Evolutionary conservation across 1,284 basidiomycete species (phyloP).

Genomic region (Marasmius sp.): DNA sequence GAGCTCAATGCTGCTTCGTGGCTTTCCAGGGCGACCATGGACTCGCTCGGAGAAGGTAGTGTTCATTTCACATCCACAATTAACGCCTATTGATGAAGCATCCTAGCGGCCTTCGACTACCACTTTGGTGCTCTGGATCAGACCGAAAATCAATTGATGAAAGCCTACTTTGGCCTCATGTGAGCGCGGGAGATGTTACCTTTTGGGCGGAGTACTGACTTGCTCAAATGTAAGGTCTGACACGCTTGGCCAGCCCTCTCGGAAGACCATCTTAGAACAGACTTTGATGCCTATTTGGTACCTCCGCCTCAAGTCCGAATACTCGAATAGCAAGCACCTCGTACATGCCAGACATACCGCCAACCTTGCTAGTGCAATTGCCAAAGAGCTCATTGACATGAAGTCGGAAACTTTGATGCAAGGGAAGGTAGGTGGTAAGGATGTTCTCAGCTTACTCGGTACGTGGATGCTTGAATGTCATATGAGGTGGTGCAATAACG

Average conservation of each 20-base stretch:
- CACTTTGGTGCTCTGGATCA: slow-evolving; percentile 46
- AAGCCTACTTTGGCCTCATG: slow-evolving; percentile 46
- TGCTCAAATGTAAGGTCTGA: slow-evolving; percentile 11
- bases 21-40: slow-evolving; percentile 46
- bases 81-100: background rate
- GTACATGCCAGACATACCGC: slow-evolving; percentile 43
- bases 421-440: slow-evolving; percentile 30
- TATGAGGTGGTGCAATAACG: background rate
- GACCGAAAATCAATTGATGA: slow-evolving; percentile 41
- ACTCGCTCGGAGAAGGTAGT: slow-evolving; percentile 45
- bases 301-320: slow-evolving; percentile 40
- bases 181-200: slow-evolving; percentile 16
- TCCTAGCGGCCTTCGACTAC: slow-evolving; percentile 47
- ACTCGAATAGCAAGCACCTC: slow-evolving; percentile 35
- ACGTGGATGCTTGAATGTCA: background rate
- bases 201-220: background rate
- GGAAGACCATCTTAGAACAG: slow-evolving; percentile 37
- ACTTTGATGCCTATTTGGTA: slow-evolving; percentile 38
- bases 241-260: slow-evolving; percentile 16
- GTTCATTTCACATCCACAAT: background rate
- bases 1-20: slow-evolving; percentile 41
- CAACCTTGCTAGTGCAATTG: slow-evolving; percentile 36
- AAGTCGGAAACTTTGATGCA: slow-evolving; percentile 40
- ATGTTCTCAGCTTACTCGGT: slow-evolving; percentile 17
- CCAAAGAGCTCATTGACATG: slow-evolving; percentile 37